Base-by-base conservation (phyloP, 2,329 filamentous ascomycete species). In the Sclerotinia spermophila region DNA sequence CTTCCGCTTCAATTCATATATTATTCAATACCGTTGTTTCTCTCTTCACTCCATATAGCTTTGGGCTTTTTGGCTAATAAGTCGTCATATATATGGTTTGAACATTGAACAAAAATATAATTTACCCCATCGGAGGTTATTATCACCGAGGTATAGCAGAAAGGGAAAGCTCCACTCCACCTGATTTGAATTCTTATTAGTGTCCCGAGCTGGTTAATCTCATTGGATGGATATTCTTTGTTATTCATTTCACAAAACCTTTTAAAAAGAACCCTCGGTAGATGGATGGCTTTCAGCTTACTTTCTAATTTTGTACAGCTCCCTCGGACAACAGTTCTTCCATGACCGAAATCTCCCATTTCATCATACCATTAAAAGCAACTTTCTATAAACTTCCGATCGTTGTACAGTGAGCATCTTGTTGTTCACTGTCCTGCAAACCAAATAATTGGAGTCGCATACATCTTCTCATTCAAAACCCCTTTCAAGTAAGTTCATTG, bases 401-500 rank as follows among this genome's bases (percentile, higher is more conserved):
- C 11, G 48, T 66, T 69, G 59, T 55, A 69, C 60, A 69, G 60
- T 35, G 51, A 33, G 68, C 59, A 56, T 69, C 60, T 35, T 5
- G 17, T 65, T 44, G 44, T 48, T 62, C 38, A 60, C 61, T 62
- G 62, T 68, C 66, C 67, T 66, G 68, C 53, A 42, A 24, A 65
- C 48, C 19, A 56, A 42, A 59, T 61, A 44, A 58, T 53, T n/a
- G 27, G 62, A 71, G 62, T 75, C 72, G 73, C 73, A 51, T 74
- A 70, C n/a, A n/a, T 70, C 45, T 68, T 45, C 58, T 67, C 45
- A 53, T 56, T 61, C 56, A 33, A 51, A n/a, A 42, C 48, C 30
- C 60, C 42, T 68, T 72, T 35, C 51, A 71, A 72, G 74, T 75
- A 73, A 73, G 75, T 75, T 73, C 68, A 74, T 74, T 74, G 75